Percentiles rank a stretch among this genome's conserved stretches.
These are phyloP conservation scores for Talaromyces albobiverticillius DNA, from an alignment of 2,329 filamentous ascomycete species.

Conservation along the genomic window DNA sequence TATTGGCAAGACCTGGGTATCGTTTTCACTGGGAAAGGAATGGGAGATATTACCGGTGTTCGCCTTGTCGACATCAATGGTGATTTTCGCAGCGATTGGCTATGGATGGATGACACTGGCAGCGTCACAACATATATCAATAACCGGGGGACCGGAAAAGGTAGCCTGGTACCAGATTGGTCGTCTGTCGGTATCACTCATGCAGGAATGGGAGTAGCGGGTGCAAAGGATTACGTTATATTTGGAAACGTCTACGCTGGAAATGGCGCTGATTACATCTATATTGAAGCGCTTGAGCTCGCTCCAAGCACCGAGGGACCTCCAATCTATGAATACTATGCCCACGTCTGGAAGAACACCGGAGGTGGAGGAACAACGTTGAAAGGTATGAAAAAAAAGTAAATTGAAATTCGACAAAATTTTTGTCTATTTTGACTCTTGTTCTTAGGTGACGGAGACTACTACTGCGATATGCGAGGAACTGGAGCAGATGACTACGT, in stretches of 20 bases:
- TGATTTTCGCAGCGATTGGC: slow-evolving; percentile 22
- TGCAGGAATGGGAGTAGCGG: neutral
- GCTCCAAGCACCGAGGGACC: too few species aligned
- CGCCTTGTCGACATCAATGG: slow-evolving; percentile 26
- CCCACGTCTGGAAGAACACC: neutral
- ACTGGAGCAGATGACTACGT: neutral
- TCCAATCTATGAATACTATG: too few species aligned
- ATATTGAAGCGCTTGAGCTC: too few species aligned
- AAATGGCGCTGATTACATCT: too few species aligned
- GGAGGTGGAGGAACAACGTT: neutral
- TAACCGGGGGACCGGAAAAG: neutral
- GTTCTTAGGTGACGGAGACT: neutral
- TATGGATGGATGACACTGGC: slow-evolving; percentile 18
- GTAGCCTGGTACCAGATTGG: neutral
- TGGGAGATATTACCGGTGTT: neutral
- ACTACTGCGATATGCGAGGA: neutral
- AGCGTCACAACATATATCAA: neutral
- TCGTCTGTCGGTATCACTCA: neutral
- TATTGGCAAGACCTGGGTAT: neutral
- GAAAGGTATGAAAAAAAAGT: neutral
- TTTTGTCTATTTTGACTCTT: too few species aligned
- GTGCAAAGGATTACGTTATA: too few species aligned
- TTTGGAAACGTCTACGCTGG: too few species aligned
- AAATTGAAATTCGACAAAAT: too few species aligned
- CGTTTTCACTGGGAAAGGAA: neutral